These are phyloP conservation scores for Beauveria varroae DNA, from an alignment of 2,329 filamentous ascomycete genomes.

Conservation along the genomic window DNA sequence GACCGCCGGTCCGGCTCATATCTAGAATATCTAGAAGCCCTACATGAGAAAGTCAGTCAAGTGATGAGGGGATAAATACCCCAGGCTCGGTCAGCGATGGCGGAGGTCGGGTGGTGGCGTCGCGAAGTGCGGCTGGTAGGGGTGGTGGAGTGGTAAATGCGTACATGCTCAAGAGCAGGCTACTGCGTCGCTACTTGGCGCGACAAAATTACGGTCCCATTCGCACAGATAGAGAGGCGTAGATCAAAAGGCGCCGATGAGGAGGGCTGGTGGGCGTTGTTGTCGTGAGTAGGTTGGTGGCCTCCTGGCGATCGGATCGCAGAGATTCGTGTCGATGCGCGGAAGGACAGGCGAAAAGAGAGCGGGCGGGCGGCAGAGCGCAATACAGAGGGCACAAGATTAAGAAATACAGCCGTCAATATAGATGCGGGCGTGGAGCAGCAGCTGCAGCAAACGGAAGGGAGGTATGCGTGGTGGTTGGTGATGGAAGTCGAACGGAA, in stretches of 20 bases:
- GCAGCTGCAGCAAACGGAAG: background rate
- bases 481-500: background rate
- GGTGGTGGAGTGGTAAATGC: slow-evolving; percentile 8
- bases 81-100: background rate
- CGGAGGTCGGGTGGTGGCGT: background rate
- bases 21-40: slow-evolving; percentile 50
- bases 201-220: slow-evolving; percentile 16
- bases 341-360: background rate
- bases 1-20: slow-evolving; percentile 59
- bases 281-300: background rate
- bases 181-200: slow-evolving; percentile 13
- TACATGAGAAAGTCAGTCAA: slow-evolving; percentile 18
- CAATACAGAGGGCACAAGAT: background rate
- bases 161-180: slow-evolving; percentile 19
- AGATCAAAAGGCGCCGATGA: background rate
- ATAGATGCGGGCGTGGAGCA: background rate
- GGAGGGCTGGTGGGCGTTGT: background rate
- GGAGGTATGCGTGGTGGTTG: background rate
- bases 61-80: background rate
- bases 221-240: slow-evolving; percentile 5
- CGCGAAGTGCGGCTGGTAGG: background rate
- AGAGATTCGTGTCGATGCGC: slow-evolving; percentile 8
- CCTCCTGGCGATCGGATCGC: slow-evolving; percentile 10
- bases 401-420: background rate
- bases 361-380: background rate